phyloP scores from a whole-genome alignment of 2,329 filamentous ascomycete genomes.

The Ceratocystis ficicola region DNA sequence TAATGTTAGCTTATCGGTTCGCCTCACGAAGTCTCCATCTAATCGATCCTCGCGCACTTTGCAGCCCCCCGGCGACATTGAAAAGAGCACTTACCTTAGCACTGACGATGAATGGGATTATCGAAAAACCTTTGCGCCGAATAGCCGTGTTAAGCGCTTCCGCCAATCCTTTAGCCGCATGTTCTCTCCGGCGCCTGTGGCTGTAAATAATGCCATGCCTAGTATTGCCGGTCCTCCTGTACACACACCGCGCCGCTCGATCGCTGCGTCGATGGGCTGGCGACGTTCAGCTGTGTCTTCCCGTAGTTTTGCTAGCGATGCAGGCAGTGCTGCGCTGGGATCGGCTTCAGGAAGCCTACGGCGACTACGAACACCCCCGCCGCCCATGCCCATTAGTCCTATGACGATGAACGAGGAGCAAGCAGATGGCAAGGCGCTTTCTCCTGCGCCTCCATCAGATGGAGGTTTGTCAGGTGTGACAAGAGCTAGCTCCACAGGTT shows the following conservation, averaged over 20 bases:
- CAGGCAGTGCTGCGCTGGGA: not conserved
- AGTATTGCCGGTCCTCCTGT: not conserved
- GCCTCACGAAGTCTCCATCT: not conserved
- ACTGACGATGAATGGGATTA: conserved; percentile 17
- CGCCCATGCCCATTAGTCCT: not conserved
- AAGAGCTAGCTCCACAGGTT: not conserved
- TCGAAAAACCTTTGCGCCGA: conserved; percentile 18
- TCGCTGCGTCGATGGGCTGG: conserved; percentile 11
- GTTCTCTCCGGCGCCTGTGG: not conserved
- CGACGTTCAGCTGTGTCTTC: conserved; percentile 8
- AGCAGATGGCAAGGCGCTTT: too few species aligned
- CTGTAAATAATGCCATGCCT: not conserved
- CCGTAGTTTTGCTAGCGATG: not conserved
- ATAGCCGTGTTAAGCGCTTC: conserved; percentile 4
- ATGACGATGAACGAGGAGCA: not conserved
- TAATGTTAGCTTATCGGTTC: not conserved
- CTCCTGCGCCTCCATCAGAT: not conserved
- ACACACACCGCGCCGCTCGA: conserved; percentile 4
- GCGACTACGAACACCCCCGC: not conserved
- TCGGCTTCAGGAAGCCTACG: not conserved
- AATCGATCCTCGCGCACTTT: not conserved
- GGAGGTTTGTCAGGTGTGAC: not conserved
- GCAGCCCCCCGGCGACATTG: not conserved
- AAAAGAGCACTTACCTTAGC: conserved; percentile 10
- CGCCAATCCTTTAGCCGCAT: conserved; percentile 15